A percentile compares a stretch with the other conserved stretches of the same genome.
Conservation (phyloP, 2,329 filamentous ascomycete genomes). For the Pseudocercospora musae region DNA sequence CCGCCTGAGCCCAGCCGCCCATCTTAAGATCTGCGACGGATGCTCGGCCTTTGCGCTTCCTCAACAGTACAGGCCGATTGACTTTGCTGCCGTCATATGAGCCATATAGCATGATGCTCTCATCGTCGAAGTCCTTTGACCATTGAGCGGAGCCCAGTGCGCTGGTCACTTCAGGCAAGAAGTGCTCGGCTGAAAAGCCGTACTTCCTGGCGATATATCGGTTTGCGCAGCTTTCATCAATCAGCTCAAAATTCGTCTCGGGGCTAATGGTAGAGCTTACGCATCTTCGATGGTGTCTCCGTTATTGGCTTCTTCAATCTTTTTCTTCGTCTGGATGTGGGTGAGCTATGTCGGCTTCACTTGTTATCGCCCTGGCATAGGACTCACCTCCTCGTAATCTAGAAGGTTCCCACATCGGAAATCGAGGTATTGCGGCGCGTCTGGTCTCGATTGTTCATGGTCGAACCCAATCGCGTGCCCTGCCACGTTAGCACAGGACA, state of each 20-base stretch:
- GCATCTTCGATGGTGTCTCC: not conserved
- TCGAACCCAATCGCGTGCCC: not conserved
- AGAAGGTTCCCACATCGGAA: not conserved
- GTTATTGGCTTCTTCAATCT: not conserved
- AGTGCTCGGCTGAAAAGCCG: not conserved
- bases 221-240: not conserved
- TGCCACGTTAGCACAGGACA: not conserved
- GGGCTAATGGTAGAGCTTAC: not conserved
- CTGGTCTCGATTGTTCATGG: not conserved
- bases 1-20: not conserved
- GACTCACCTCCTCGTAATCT: not conserved
- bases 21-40: not conserved
- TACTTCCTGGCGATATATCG: not conserved
- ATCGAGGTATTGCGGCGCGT: not conserved
- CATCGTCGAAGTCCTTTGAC: not conserved
- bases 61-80: not conserved
- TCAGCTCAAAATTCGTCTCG: not conserved
- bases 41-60: not conserved
- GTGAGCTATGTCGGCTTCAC: not conserved
- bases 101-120: not conserved
- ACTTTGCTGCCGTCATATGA: not conserved
- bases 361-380: no score
- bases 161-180: not conserved
- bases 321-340: not conserved
- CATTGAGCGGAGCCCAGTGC: not conserved